Base-by-base conservation (phyloP, 2,329 filamentous ascomycete genomes). In the Stagonosporopsis vannaccii region DNA sequence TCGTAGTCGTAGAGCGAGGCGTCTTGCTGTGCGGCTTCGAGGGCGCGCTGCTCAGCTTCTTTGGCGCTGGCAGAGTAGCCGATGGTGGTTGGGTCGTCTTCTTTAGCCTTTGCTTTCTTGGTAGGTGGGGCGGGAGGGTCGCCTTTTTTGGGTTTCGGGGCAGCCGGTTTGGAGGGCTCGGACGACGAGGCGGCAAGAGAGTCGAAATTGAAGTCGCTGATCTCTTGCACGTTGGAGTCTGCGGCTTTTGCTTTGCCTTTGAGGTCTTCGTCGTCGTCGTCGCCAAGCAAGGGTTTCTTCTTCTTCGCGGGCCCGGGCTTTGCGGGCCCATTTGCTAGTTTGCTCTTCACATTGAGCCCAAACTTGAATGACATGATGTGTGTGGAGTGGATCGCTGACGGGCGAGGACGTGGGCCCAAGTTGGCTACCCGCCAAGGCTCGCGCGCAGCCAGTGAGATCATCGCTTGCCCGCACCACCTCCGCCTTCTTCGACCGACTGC, bases 1-100 rank as follows among this genome's bases (percentile, higher is more conserved):
- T 96, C 91, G 78, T 95, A 96, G 77, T 95, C 91, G 80, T 93
- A 95, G 64, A 95, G 87, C 44, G 86, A 88, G 1, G 90, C 80
- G 67, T 95, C 91, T 8, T 89, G 71, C 56, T 85, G 82, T 59
- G 87, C 81, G 2, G 90, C 90, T 15, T 85, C 85, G 60, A 87
- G 81, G 33, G 85, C 84, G 64, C 89, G 82, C 65, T 84, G 86
- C 49, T 85, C 84, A 23, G 89, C 85, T 26, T 85, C 80, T 28
- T 88, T 80, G 1, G 85, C 78, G 66, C 85, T 85, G 3, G 90
- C 90, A 1, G 91, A 82, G 68, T 92, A 89, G 64, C 86, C 88
- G 70, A 76, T 71, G 26, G 62, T 66, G 6, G 70, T 71, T n/a
- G 75, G 72, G 48, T 68, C 70, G 52, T 68, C 67, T 47, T 75